These are phyloP conservation scores for Tothia fuscella DNA, from an alignment of 2,329 filamentous ascomycete genomes.

Conservation along the genomic window DNA sequence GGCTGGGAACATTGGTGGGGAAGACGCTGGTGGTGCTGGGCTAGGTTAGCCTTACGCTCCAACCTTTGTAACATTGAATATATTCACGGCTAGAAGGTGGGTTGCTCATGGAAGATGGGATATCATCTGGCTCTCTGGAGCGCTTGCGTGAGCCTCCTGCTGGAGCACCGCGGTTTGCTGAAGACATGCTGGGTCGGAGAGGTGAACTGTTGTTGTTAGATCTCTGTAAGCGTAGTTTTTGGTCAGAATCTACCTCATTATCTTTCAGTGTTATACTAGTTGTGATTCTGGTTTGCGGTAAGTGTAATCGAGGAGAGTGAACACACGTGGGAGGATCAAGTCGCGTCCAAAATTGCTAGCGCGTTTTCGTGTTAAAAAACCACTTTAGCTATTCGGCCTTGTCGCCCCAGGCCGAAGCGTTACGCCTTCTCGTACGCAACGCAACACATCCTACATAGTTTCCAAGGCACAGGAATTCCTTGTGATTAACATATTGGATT, in stretches of 20 bases:
- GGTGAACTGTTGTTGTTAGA: conserved; percentile 43
- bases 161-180: conserved; percentile 63
- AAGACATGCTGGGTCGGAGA: conserved; percentile 66
- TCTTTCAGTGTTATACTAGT: not conserved
- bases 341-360: not conserved
- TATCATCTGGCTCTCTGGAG: conserved; percentile 51
- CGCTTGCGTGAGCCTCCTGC: conserved; percentile 34
- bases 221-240: not conserved
- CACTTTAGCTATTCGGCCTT: too few species aligned
- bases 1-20: conserved; percentile 49
- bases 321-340: not conserved
- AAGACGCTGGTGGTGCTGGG: conserved; percentile 45
- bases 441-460: too few species aligned
- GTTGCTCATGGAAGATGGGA: conserved; percentile 43
- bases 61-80: not conserved
- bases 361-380: too few species aligned
- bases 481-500: too few species aligned
- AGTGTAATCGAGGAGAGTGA: not conserved
- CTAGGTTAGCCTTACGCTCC: conserved; percentile 12
- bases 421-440: too few species aligned
- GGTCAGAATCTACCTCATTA: conserved; percentile 3
- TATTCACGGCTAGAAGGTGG: conserved; percentile 53
- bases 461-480: too few species aligned
- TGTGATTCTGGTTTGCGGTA: not conserved
- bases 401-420: too few species aligned